Base-by-base conservation (phyloP, 768 basidiomycete species). In the Punctularia strigosozonata region DNA sequence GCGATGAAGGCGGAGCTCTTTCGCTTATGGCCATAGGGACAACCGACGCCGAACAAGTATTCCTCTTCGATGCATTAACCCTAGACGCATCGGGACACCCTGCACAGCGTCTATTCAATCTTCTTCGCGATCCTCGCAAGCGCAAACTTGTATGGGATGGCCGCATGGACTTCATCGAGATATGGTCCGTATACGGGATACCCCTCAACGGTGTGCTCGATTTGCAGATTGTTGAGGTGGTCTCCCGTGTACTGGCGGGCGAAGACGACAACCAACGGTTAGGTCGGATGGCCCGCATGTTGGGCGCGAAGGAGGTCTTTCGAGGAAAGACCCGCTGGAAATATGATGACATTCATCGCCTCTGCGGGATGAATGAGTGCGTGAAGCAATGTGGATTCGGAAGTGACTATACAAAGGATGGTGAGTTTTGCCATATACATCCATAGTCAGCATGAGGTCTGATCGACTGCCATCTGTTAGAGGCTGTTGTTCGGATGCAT, bases 61-160 rank as follows among this genome's bases (percentile, higher is more conserved):
- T 55, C 38, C 41, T 66, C 38, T 53, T 66, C 28, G 65, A 66
- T 43, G 50, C 55, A 40, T 51, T 60, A 42, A 43, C 53, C 5
- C 49, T 63, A 37, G 34, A 5, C 2, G 25, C 45, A 2, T 43
- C 24, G 31, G 37, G 43, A 3, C 20, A 44, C 2, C 38, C 42
- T 24, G 42, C 61, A 5, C 35, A 39, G 3, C 40, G 38, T 15
- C 42, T 66, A 12, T 39, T 55, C 5, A 36, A 43, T 14, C 42
- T 62, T 15, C 55, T 66, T 31, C 42, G 43, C 14, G 44, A 54
- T 26, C 46, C 49, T 5, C 20, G 18, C 1, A 40, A 59, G 20
- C 50, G 48, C 19, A 66, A 65, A 40, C 43, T 66, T 40, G 53
- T 61, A 49, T 66, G 59, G 55, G 65, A 66, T 45, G 64, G 64